Evolutionary conservation across 305 asterid genomes (phyloP), one percentile per base, ranked within the genome.

Genomic region (Fraxinus paxiana): DNA sequence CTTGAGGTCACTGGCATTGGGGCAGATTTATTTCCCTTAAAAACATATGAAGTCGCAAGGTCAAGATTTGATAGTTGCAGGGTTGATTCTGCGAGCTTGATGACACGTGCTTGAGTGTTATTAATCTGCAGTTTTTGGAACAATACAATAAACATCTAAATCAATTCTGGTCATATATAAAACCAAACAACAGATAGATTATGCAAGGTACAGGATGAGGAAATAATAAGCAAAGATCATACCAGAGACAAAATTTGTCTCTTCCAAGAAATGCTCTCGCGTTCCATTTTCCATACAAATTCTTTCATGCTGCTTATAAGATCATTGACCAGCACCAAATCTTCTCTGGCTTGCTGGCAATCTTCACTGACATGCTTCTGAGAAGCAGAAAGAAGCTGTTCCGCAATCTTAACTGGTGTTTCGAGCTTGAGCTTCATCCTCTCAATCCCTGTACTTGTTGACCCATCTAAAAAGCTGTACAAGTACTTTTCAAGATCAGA

Each of bases 361-460:
- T 96, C 98, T 87, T 88, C 91, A 74, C 89, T 88, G 86, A 89
- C 91, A 82, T 90, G 87, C 83, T 87, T 92, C 82, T 89, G 96
- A 89, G 96, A 91, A 83, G 98, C 89, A 85, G 91, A 88, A 83
- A 92, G 92, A 33, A 96, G 84, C 83, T 83, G 91, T 83, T 94
- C 96, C 7, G 97, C 95, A 84, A 96, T 94, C 85, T 85, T 84
- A 80, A 93, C 91, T 18, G 99, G 99, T 13, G 99, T 94, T 89
- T 90, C 96, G 73, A 94, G 93, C 89, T 94, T 96, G 79, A 96
- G 96, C 90, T 88, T 91, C 88, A 96, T 91, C 86, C 99, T 90
- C 85, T 94, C 97, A 37, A 89, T 84, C 83, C 98, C 99, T 65
- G 89, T 92, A 86, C 86, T 87, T 33, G 98, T 90, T 79, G 99